Conservation (phyloP, 306 rosid species). For the Oemleria cerasiformis region DNA sequence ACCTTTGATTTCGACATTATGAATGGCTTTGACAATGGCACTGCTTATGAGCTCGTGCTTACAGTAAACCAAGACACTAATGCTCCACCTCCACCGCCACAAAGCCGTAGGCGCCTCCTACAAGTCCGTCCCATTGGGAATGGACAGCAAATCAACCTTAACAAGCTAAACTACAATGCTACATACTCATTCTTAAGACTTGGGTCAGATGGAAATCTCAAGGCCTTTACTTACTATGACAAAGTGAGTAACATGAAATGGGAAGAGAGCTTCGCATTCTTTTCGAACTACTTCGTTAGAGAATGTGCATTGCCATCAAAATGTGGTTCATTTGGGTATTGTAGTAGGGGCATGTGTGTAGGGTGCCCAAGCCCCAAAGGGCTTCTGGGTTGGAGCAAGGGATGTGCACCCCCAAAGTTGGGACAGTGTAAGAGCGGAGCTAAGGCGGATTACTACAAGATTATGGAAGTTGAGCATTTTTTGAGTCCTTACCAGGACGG, state of each 20-base stretch:
- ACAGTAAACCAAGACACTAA: neutral
- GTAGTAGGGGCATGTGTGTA: constrained; percentile 30
- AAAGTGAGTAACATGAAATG: constrained; percentile 9
- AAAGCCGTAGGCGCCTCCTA: constrained; percentile 9
- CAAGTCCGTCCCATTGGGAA: constrained; percentile 30
- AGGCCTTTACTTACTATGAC: constrained; percentile 28
- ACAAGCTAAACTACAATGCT: constrained; percentile 25
- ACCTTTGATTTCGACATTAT: constrained; percentile 12
- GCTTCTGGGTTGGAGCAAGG: constrained; percentile 36
- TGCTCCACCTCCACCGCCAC: neutral
- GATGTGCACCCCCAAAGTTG: constrained; percentile 33
- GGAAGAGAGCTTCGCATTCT: constrained; percentile 37
- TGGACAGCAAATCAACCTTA: constrained; percentile 3
- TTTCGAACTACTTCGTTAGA: constrained; percentile 28
- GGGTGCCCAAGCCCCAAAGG: constrained; percentile 35
- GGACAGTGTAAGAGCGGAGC: constrained; percentile 7
- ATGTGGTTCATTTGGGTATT: constrained; percentile 32
- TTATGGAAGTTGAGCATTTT: constrained; percentile 33
- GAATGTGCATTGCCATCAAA: constrained; percentile 34
- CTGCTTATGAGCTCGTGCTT: constrained; percentile 29
- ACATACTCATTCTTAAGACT: constrained; percentile 31
- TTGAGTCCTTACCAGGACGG: constrained; percentile 18
- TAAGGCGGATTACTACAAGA: constrained; percentile 24
- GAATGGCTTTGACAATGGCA: constrained; percentile 8
- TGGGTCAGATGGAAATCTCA: constrained; percentile 31